Evolutionary conservation across 2,329 filamentous ascomycete genomes (phyloP), one percentile per base, ranked within the genome.

Genomic region (Nothophaeocryptopus gaeumannii): DNA sequence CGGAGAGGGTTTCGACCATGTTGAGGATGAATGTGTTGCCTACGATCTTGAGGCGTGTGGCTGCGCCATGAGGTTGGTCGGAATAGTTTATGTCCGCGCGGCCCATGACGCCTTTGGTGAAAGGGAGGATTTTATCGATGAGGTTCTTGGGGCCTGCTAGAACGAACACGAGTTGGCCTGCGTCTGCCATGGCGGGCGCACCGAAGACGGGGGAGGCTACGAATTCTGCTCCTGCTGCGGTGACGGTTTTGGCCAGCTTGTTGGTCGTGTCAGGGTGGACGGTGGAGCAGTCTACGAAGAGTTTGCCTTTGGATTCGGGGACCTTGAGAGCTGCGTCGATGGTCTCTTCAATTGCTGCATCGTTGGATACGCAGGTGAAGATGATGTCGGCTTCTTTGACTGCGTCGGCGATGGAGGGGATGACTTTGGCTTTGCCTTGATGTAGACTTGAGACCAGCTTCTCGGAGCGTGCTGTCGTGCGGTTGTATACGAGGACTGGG

Each of bases 261-360:
- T 88, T 80, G 1, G 87, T 88, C 3, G 87, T 89, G 47, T 91
- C 85, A 0, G 91, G 90, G 68, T 93, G 87, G 32, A 96, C 81
- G 20, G 90, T 96, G 3, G 88, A 93, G 76, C 86, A 91, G 65
- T 96, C 90, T 30, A 95, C 79, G 58, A 96, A 84, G 12, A 93
- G 74, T 72, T 95, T 96, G 54, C 82, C 83, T 26, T 95, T 95
- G 50, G 81, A 83, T 13, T 76, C 76, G 13, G 71, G 64, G 14
- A 45, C 47, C 40, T 78, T 62, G 3, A 89, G 71, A 29, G 85
- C 79, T 2, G 76, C 66, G 36, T 77, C 69, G 52, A 89, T 78
- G 14, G 82, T 81, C 4, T 78, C 72, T 50, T 82, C 78, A 37
- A 95, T 82, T 5, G 87, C 86, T 2, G 79, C 74, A 66, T 96